Evolutionary conservation across 305 asterid species (phyloP), one percentile per base, ranked within the genome.

Genomic region (Ilex paraguariensis): DNA sequence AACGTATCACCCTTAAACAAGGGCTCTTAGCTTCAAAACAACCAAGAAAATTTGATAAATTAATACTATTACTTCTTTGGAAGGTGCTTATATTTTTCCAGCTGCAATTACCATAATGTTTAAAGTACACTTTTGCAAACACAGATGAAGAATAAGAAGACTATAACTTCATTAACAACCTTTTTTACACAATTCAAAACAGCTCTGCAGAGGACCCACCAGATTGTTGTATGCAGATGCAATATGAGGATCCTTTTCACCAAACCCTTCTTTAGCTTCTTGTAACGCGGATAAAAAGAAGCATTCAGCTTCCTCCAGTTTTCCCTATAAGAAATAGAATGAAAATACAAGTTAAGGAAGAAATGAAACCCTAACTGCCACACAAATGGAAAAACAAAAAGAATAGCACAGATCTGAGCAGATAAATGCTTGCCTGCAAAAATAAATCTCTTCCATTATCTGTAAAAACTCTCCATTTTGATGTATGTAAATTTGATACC

Each of bases 231-330:
- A 81, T 57, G 98, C 86, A 76, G 97, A 84, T 59, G 97, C 98
- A 70, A 92, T 96, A 81, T 92, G 98, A 31, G 97, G 83, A 66
- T 92, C 98, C 84, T 83, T 79, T 67, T 79, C 95, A 60, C 98
- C 97, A 64, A 90, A 93, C 67, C 98, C 97, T 68, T 90, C 78
- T 74, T 75, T 93, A 69, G 98, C 98, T 86, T 93, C 97, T 82
- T 81, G 75, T 60, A 90, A 52, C 55, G 98, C 98, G 73, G 95
- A 79, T 55, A 69, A 52, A 72, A 93, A 87, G 63, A 86, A 79
- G 51, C 54, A 79, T 75, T 87, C 95, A 73, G 98, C 98, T 80
- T 86, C 92, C 73, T 70, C 83, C 66, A 87, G 66, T 71, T 87
- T 85, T 60, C 94, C 95, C 97, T 93, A 59, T 40, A 78, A 36